Evolutionary conservation across 495 filamentous ascomycete species (phyloP).

Genomic region (Astrothelium subdiscretum): DNA sequence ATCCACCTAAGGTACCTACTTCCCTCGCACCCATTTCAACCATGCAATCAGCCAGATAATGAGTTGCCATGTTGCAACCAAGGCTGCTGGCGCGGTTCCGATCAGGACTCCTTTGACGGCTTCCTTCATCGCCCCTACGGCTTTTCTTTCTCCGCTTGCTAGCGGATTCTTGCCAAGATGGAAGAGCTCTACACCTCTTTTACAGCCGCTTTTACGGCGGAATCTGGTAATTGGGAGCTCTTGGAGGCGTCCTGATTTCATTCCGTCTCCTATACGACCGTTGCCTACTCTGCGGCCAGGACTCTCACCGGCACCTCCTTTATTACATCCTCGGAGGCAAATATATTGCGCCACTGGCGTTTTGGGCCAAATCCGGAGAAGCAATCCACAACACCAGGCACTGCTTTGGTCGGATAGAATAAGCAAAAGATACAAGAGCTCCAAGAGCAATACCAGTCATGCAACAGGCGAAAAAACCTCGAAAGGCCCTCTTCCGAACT

Average conservation of each 20-base stretch:
- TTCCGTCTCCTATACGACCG: not conserved
- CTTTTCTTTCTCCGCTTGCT: not conserved
- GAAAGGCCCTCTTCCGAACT: not conserved
- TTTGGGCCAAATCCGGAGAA: not conserved
- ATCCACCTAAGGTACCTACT: not conserved
- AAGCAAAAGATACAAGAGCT: constrained; percentile 34
- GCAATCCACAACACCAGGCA: not conserved
- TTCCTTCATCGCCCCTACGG: not conserved
- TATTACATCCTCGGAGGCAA: not conserved
- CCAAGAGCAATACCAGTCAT: constrained; percentile 21
- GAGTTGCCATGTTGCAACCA: constrained; percentile 17
- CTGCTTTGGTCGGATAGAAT: not conserved
- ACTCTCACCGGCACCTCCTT: not conserved
- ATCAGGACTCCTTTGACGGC: not conserved
- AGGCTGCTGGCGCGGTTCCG: constrained; percentile 2
- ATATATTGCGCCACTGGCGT: constrained; percentile 18
- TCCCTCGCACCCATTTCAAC: not conserved
- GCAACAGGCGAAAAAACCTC: not conserved
- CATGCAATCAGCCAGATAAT: constrained; percentile 6
- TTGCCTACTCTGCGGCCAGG: not conserved
- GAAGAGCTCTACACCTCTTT: not conserved
- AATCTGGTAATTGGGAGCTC: not conserved
- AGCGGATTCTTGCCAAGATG: not conserved
- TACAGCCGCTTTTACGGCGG: not conserved
- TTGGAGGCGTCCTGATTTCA: not conserved